These are phyloP conservation scores for Naganishia randhawae DNA, from an alignment of 768 basidiomycete species.

Conservation along the genomic window DNA sequence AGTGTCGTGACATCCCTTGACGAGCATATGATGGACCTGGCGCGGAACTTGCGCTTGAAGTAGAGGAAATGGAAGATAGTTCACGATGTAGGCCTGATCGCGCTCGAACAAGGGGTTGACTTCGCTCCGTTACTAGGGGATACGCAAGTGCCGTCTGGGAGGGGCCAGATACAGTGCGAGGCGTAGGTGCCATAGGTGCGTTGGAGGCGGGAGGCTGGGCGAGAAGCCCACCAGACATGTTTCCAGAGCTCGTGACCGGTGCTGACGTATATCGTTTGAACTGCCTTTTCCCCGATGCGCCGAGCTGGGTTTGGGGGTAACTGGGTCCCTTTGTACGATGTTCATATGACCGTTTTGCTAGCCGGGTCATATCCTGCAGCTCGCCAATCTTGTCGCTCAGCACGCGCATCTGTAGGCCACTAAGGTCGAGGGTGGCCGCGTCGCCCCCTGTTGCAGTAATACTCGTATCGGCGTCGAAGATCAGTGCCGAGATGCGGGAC, in stretches of 20 bases:
- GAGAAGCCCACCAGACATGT: background rate
- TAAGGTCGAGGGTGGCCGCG: background rate
- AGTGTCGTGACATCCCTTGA: background rate
- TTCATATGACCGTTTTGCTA: background rate
- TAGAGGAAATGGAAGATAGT: background rate
- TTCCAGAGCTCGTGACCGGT: background rate
- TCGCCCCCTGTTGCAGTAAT: background rate
- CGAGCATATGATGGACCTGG: background rate
- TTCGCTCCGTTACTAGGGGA: background rate
- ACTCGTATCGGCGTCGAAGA: background rate
- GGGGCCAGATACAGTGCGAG: conserved; percentile 8
- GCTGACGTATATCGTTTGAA: conserved; percentile 16
- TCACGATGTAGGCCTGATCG: conserved; percentile 3
- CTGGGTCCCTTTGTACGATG: background rate
- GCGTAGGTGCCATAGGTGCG: background rate
- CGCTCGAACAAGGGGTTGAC: background rate
- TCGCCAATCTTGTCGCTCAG: conserved; percentile 15
- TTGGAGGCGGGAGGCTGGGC: background rate
- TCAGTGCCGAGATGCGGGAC: conserved; percentile 19
- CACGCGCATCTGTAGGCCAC: conserved; percentile 2
- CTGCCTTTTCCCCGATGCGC: background rate
- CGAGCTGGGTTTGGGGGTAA: background rate
- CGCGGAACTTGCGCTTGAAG: background rate
- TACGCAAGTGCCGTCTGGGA: background rate
- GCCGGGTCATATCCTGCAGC: conserved; percentile 15